Evolutionary conservation across 176 grass and related monocot genomes (phyloP).

Genomic region (Miscanthus lutarioriparius): DNA sequence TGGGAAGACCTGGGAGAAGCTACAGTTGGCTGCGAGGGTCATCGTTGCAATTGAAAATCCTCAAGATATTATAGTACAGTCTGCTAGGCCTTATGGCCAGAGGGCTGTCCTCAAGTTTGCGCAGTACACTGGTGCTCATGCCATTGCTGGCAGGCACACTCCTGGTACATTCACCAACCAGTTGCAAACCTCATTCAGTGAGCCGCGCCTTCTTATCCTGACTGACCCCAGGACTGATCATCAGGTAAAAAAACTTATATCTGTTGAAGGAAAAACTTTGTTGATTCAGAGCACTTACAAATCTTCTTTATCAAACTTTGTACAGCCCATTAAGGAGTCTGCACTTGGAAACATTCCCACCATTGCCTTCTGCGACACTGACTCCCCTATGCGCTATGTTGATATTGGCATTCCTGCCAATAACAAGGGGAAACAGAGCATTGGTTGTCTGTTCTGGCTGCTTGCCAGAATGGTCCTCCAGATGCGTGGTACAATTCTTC

Average conservation of each 20-base stretch:
- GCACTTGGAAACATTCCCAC: constrained; percentile 91
- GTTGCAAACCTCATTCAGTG: constrained; percentile 81
- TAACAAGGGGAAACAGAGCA: constrained; percentile 95
- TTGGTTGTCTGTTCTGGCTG: constrained; percentile 86
- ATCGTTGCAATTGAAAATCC: constrained; percentile 88
- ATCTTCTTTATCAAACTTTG: constrained; percentile 18
- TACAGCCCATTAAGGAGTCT: constrained; percentile 88
- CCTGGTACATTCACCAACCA: constrained; percentile 97
- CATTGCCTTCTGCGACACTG: constrained; percentile 92
- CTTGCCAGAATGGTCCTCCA: constrained; percentile 88
- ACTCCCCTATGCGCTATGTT: constrained; percentile 92
- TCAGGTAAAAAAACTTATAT: constrained; percentile 49
- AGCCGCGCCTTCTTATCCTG: constrained; percentile 93
- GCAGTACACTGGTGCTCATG: constrained; percentile 84
- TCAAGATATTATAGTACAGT: constrained; percentile 88
- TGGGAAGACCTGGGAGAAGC: constrained; percentile 87
- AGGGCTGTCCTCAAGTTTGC: constrained; percentile 93
- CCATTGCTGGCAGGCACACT: constrained; percentile 90
- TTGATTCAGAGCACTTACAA: not conserved
- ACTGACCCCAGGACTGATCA: constrained; percentile 91
- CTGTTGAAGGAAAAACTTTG: not conserved
- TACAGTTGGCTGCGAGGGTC: constrained; percentile 78
- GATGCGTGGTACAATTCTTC: constrained; percentile 92
- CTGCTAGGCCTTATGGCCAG: constrained; percentile 88
- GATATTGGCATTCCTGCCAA: constrained; percentile 94